Evolutionary conservation across 805 yeast species (phyloP).

Genomic region (Yarrowia hollandica): DNA sequence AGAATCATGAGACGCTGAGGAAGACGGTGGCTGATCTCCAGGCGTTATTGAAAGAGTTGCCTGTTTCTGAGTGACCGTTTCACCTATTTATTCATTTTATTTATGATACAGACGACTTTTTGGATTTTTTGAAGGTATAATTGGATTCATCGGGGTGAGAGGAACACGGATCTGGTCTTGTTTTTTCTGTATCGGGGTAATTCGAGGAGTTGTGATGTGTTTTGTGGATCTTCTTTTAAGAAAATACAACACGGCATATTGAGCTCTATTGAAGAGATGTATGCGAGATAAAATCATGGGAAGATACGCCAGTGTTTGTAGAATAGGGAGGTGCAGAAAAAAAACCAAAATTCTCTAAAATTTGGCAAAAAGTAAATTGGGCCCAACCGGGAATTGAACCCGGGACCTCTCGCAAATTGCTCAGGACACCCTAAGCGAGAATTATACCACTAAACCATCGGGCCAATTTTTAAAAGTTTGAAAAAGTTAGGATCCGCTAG

Average conservation of each 20-base stretch:
- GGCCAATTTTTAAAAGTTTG: not conserved
- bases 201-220: not conserved
- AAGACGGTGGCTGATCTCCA: not conserved
- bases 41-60: not conserved
- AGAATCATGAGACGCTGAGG: slow-evolving; percentile 3
- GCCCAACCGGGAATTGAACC: slow-evolving; percentile 30
- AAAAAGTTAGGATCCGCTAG: not conserved
- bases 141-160: not conserved
- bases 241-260: too few species aligned
- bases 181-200: not conserved
- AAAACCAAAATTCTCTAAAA: not conserved
- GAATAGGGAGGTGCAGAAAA: not conserved
- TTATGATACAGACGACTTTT: not conserved
- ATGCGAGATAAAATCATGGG: too few species aligned
- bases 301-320: too few species aligned
- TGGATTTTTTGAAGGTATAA: not conserved
- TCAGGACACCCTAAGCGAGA: slow-evolving; percentile 28
- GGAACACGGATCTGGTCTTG: not conserved
- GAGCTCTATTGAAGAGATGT: too few species aligned
- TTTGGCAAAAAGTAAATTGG: not conserved
- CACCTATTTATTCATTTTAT: not conserved
- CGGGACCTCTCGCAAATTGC: slow-evolving; percentile 30
- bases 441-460: slow-evolving; percentile 28
- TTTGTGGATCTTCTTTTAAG: too few species aligned
- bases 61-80: not conserved